phyloP scores from a whole-genome alignment of 1,139 yeast genomes.

The Scheffersomyces illinoinensis region DNA sequence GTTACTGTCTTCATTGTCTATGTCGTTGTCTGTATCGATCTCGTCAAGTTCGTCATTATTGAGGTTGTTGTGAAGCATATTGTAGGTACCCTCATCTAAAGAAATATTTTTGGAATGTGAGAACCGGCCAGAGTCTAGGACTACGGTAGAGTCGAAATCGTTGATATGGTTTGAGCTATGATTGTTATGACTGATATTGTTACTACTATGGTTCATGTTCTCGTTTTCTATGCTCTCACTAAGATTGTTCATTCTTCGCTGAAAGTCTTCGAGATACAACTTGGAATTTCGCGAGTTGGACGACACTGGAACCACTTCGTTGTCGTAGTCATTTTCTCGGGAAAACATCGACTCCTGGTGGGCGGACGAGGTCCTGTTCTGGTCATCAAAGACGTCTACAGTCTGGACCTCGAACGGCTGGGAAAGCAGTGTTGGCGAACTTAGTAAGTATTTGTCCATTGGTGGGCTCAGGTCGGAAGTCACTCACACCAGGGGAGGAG shows the following conservation, averaged over 20 bases:
- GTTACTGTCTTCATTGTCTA: background rate
- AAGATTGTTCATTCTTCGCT: background rate
- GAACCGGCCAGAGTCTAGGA: slow-evolving; percentile 4
- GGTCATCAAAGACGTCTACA: slow-evolving; percentile 7
- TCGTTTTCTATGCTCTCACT: slow-evolving; percentile 2
- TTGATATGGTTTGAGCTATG: slow-evolving; percentile 5
- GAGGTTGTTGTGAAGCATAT: slow-evolving; percentile 5
- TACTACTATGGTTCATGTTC: background rate
- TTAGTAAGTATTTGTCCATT: slow-evolving; percentile 48
- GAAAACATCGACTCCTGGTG: background rate
- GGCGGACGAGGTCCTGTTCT: slow-evolving; percentile 6
- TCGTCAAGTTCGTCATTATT: slow-evolving; percentile 1
- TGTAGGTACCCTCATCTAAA: slow-evolving; percentile 24
- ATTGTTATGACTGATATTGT: background rate
- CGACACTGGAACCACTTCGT: slow-evolving; percentile 26
- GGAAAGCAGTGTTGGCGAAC: slow-evolving; percentile 43
- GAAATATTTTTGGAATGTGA: slow-evolving; percentile 28
- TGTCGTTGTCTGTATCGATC: background rate
- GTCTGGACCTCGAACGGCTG: slow-evolving; percentile 32
- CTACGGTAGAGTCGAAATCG: slow-evolving; percentile 3
- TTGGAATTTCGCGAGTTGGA: slow-evolving; percentile 14
- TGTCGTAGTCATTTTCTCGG: slow-evolving; percentile 4
- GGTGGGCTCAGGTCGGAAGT: background rate
- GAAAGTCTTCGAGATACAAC: slow-evolving; percentile 6
- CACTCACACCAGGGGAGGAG: background rate